Evolutionary conservation across 805 yeast species (phyloP).

Genomic region (Kazachstania africana): DNA sequence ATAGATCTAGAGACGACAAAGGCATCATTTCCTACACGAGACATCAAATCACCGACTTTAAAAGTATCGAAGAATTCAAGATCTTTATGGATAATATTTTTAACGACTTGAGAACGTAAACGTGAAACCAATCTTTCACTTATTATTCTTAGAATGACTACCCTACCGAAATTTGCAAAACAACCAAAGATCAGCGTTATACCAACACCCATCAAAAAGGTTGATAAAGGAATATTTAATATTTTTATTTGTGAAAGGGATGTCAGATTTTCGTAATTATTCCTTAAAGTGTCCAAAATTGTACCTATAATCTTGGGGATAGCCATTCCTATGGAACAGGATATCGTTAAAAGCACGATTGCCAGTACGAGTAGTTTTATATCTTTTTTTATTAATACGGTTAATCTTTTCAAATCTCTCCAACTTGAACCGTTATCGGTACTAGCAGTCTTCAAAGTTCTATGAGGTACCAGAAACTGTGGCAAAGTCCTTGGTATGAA

Average conservation of each 20-base stretch:
- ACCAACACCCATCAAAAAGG: constrained; percentile 50
- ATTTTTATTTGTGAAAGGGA: constrained; percentile 1
- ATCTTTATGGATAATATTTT: constrained; percentile 73
- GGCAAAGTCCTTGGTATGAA: too few species aligned
- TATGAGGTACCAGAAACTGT: too few species aligned
- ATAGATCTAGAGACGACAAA: constrained; percentile 79
- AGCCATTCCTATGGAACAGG: constrained; percentile 40
- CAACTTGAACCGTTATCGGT: constrained; percentile 2
- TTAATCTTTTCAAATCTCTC: constrained; percentile 23
- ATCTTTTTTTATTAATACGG: constrained; percentile 35
- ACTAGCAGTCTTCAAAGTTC: constrained; percentile 1
- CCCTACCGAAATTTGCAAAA: constrained; percentile 60
- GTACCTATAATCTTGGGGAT: constrained; percentile 47
- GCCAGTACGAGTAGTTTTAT: constrained; percentile 34
- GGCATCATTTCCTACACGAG: constrained; percentile 81
- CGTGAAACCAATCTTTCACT: constrained; percentile 86
- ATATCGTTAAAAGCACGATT: constrained; percentile 32
- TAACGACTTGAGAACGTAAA: constrained; percentile 64
- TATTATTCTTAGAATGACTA: constrained; percentile 38
- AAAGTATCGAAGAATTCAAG: constrained; percentile 90
- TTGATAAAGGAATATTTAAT: constrained; percentile 20
- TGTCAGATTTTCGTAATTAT: neutral
- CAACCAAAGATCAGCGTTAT: constrained; percentile 55
- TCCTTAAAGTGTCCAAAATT: constrained; percentile 36
- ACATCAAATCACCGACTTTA: constrained; percentile 86